Conservation (phyloP, 768 basidiomycete genomes). For the Russula sp. region DNA sequence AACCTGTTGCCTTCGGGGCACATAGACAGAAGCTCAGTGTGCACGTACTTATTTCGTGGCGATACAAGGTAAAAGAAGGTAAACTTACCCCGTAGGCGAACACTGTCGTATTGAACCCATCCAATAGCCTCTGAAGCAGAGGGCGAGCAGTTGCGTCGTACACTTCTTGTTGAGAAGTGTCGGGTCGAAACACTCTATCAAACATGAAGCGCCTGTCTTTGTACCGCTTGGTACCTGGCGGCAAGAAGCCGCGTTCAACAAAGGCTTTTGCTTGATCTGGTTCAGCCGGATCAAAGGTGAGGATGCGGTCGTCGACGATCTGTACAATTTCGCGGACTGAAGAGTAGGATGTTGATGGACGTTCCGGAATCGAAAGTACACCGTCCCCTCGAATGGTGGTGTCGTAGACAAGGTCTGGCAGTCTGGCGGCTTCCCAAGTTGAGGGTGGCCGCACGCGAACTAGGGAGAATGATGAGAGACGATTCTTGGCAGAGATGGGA, state of each 20-base stretch:
- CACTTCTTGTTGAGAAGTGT: conserved; percentile 78
- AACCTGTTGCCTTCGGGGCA: conserved; percentile 88
- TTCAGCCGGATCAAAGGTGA: conserved; percentile 95
- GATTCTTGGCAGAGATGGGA: neutral
- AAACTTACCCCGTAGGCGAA: conserved; percentile 93
- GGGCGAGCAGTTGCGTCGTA: conserved; percentile 84
- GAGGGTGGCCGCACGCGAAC: conserved; percentile 91
- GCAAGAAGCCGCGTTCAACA: conserved; percentile 77
- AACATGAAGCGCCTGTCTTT: conserved; percentile 98
- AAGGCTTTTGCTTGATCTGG: conserved; percentile 75
- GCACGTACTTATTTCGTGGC: neutral
- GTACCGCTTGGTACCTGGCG: conserved; percentile 86
- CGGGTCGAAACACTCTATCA: conserved; percentile 83
- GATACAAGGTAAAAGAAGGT: conserved; percentile 19
- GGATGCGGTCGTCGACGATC: conserved; percentile 88
- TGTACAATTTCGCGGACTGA: conserved; percentile 74
- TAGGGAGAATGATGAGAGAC: conserved; percentile 31
- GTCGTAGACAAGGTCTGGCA: conserved; percentile 71
- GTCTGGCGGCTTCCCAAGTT: conserved; percentile 74
- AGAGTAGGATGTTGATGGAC: conserved; percentile 45
- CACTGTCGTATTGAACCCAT: conserved; percentile 95
- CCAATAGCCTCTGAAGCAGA: conserved; percentile 74
- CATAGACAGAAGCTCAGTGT: neutral
- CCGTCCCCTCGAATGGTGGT: conserved; percentile 75
- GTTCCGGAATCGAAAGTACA: conserved; percentile 64